phyloP scores from a whole-genome alignment of 306 rosid species.

The Medicago truncatula region DNA sequence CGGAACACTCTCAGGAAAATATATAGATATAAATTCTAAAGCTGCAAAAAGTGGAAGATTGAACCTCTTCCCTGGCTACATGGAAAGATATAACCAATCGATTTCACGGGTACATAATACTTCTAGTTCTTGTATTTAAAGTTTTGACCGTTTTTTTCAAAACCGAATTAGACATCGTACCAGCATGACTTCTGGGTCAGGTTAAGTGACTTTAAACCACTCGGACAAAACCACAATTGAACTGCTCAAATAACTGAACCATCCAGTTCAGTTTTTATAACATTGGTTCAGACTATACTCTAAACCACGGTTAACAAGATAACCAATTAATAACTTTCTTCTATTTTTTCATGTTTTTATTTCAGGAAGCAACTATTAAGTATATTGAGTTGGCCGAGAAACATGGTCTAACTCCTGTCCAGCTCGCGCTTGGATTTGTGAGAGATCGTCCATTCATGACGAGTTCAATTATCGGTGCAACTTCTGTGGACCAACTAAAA shows the following conservation, averaged over 20 bases:
- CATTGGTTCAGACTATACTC: conserved; percentile 8
- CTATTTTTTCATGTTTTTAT: conserved; percentile 17
- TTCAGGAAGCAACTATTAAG: conserved; percentile 76
- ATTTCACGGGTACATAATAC: conserved; percentile 61
- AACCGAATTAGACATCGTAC: background rate
- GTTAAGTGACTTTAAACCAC: background rate
- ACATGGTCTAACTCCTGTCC: conserved; percentile 69
- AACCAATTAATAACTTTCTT: conserved; percentile 16
- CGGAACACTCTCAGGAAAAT: conserved; percentile 84
- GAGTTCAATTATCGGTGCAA: conserved; percentile 89
- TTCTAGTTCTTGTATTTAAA: conserved; percentile 21
- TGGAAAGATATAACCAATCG: conserved; percentile 88
- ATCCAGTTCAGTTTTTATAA: background rate
- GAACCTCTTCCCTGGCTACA: conserved; percentile 84
- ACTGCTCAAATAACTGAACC: background rate
- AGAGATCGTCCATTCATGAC: conserved; percentile 91
- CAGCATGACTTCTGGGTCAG: background rate
- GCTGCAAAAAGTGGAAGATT: conserved; percentile 73
- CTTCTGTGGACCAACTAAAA: conserved; percentile 79
- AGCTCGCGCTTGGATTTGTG: conserved; percentile 87
- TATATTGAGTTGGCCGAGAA: conserved; percentile 74
- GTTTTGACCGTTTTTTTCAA: background rate
- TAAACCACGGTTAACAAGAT: conserved; percentile 10
- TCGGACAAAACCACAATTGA: background rate
- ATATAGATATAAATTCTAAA: conserved; percentile 67